A percentile compares a stretch with the other conserved stretches of the same genome.
Conservation (phyloP, 2,329 filamentous ascomycete genomes). For the Myriosclerotinia curreyana region DNA sequence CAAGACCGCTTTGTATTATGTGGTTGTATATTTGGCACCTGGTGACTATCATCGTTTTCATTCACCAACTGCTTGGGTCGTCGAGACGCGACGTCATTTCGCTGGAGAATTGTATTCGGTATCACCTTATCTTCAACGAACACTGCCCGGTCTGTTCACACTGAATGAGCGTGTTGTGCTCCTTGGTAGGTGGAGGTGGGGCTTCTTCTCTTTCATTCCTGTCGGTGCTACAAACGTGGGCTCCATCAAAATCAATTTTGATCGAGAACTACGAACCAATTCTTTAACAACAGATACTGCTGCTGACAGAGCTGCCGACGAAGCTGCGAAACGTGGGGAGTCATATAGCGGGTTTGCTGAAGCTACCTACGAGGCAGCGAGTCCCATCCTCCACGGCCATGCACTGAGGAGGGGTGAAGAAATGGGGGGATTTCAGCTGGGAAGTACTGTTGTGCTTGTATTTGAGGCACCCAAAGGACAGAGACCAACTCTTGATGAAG, state of each 20-base stretch:
- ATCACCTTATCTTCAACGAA: conserved; percentile 89
- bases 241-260: conserved; percentile 95
- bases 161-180: conserved; percentile 95
- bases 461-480: conserved; percentile 82
- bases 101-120: conserved; percentile 94
- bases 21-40: conserved; percentile 90
- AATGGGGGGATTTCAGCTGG: conserved; percentile 97
- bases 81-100: conserved; percentile 92
- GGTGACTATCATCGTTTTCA: conserved; percentile 99
- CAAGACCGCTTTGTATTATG: conserved; percentile 81
- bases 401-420: conserved; percentile 85
- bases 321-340: conserved; percentile 72
- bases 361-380: conserved; percentile 80
- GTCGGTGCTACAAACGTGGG: conserved; percentile 98
- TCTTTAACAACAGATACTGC: conserved; percentile 88
- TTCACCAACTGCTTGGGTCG: conserved; percentile 92
- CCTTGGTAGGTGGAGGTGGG: conserved; percentile 90
- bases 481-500: conserved; percentile 56
- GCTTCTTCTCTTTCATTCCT: conserved; percentile 94
- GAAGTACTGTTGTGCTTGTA: conserved; percentile 90
- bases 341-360: conserved; percentile 88
- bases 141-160: conserved; percentile 89
- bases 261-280: conserved; percentile 89
- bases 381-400: conserved; percentile 74
- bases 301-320: conserved; percentile 79